Percentiles rank a stretch among this genome's conserved stretches.
Evolutionary conservation across 306 rosid genomes (phyloP).

Genomic region (Cucurbita moschata): DNA sequence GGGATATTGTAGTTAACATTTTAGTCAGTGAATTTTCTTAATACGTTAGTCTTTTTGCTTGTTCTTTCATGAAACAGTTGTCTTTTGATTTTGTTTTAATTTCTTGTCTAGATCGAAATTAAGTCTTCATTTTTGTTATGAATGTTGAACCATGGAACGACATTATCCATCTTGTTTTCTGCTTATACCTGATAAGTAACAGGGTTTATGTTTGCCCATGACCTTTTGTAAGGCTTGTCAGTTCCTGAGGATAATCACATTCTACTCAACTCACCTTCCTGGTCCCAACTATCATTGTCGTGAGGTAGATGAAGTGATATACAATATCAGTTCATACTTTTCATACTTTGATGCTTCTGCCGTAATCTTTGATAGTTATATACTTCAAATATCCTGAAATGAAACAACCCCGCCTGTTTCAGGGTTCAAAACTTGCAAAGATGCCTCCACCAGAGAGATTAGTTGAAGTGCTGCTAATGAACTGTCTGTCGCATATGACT

Average conservation of each 20-base stretch:
- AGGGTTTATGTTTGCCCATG: background rate
- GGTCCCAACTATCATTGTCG: conserved; percentile 85
- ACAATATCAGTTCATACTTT: background rate
- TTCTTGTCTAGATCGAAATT: background rate
- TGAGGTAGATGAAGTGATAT: conserved; percentile 25
- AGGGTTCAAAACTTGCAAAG: conserved; percentile 34
- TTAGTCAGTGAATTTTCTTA: background rate
- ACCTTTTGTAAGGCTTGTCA: conserved; percentile 17
- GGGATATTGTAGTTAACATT: background rate
- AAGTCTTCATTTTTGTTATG: background rate
- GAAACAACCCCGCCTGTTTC: conserved; percentile 12
- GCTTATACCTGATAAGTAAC: background rate
- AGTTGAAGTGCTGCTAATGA: conserved; percentile 23
- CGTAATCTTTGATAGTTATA: background rate
- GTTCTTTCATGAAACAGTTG: background rate
- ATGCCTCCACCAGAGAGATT: conserved; percentile 24
- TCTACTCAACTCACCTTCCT: conserved; percentile 81
- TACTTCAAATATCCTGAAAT: background rate
- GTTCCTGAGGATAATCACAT: conserved; percentile 54
- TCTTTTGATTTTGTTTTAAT: background rate
- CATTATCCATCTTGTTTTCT: background rate
- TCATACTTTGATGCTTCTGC: background rate
- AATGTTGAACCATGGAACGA: background rate
- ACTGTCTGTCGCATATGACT: conserved; percentile 10
- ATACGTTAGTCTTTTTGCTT: background rate